These are phyloP conservation scores for Mycosarcoma mackinlayi DNA, from an alignment of 1,284 basidiomycete species.

Conservation along the genomic window DNA sequence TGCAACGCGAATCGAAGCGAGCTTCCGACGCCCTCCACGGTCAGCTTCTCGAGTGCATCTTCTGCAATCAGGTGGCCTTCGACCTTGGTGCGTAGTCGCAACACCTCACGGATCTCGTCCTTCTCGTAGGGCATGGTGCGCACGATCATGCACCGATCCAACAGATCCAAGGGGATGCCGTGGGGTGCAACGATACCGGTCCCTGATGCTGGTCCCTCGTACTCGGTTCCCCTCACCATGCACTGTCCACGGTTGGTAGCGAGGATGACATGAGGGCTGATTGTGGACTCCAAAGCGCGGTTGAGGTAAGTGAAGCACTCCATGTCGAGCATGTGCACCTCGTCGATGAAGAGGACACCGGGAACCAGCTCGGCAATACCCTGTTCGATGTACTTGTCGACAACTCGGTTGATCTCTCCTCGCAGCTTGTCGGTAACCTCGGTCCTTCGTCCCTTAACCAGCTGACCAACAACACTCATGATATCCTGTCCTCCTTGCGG, in stretches of 20 bases:
- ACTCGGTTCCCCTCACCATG: slow-evolving; percentile 86
- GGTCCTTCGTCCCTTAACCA: slow-evolving; percentile 91
- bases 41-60: slow-evolving; percentile 83
- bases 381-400: slow-evolving; percentile 96
- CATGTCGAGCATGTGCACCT: slow-evolving; percentile 99
- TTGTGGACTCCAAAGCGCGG: slow-evolving; percentile 90
- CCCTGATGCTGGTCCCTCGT: slow-evolving; percentile 68
- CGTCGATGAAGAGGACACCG: slow-evolving; percentile 97
- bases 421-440: slow-evolving; percentile 97
- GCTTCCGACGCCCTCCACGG: slow-evolving; percentile 83
- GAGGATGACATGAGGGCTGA: slow-evolving; percentile 96
- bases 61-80: slow-evolving; percentile 83
- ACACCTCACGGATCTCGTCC: slow-evolving; percentile 86
- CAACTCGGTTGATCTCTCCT: slow-evolving; percentile 97
- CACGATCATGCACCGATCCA: slow-evolving; percentile 97
- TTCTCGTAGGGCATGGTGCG: slow-evolving; percentile 86
- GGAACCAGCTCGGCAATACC: slow-evolving; percentile 97
- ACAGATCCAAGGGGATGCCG: slow-evolving; percentile 90
- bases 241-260: slow-evolving; percentile 95
- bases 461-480: slow-evolving; percentile 97
- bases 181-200: slow-evolving; percentile 88
- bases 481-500: slow-evolving; percentile 96
- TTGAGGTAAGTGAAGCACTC: slow-evolving; percentile 99
- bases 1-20: slow-evolving; percentile 92
- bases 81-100: slow-evolving; percentile 84